Percentiles rank a stretch among this genome's conserved stretches.
These are phyloP conservation scores for Platanthera guangdongensis DNA, from an alignment of 106 monocot genomes.

Conservation along the genomic window DNA sequence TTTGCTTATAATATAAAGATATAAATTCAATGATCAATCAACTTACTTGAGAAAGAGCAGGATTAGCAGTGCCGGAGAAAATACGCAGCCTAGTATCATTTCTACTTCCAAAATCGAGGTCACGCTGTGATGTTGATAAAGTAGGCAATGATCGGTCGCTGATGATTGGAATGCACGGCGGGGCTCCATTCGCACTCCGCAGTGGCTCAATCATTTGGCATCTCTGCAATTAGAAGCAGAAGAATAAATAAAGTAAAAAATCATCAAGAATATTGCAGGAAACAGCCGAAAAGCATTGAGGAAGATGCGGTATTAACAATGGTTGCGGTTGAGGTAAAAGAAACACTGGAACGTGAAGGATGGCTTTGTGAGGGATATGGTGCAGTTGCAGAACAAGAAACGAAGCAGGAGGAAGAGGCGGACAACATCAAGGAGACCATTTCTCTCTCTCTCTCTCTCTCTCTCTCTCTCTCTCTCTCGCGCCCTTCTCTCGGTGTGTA, in stretches of 20 bases:
- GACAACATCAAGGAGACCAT: slow-evolving; percentile 19
- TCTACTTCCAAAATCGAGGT: slow-evolving; percentile 2
- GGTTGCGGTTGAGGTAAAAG: slow-evolving; percentile 1
- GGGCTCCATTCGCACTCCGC: slow-evolving; percentile 39
- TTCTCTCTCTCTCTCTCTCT: background rate
- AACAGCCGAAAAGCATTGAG: background rate
- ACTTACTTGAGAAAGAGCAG: slow-evolving; percentile 52
- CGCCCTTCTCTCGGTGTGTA: background rate
- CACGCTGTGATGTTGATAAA: slow-evolving; percentile 15
- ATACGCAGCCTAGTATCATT: slow-evolving; percentile 46
- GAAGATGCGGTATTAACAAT: slow-evolving; percentile 1
- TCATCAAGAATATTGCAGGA: background rate
- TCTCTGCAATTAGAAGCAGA: slow-evolving; percentile 18
- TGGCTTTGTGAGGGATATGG: background rate
- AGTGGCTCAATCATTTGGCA: slow-evolving; percentile 45
- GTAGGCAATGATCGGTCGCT: slow-evolving; percentile 19
- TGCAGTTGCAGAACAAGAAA: background rate
- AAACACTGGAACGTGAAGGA: slow-evolving; percentile 1
- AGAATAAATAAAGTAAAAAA: background rate
- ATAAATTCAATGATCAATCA: background rate
- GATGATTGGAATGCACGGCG: slow-evolving; percentile 29
- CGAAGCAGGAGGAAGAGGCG: slow-evolving; percentile 9
- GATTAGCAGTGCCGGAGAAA: slow-evolving; percentile 78
- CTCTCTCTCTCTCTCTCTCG: too few relatives aligned
- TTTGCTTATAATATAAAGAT: too few relatives aligned